Base-by-base conservation (phyloP, 202 grass and related monocot species). In the Hordeum pubiflorum region DNA sequence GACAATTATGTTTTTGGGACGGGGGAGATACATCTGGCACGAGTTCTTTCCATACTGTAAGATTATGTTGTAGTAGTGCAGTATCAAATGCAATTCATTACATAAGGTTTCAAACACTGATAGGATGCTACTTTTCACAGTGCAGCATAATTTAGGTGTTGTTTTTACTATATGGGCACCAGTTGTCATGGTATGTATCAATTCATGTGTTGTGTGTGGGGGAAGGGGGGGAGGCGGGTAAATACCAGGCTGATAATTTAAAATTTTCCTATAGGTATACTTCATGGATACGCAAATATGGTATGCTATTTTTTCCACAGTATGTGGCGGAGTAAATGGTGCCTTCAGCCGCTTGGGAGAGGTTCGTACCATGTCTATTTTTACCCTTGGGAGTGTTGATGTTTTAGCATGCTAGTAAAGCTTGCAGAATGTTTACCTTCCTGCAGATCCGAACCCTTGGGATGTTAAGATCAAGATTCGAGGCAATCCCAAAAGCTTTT, bases 261-360 rank as follows among this genome's bases (percentile, higher is more conserved):
- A 52, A 37, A 59, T 70, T 24, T 20, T 48, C 29, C 11, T 75
- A 63, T 81, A 98, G 95, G 95, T 99, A 44, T 99, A 99, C 76
- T 99, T 99, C 83, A 99, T 99, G 92, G 97, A 99, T 76, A 89
- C 97, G 13, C 96, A 95, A 90, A 99, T 99, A 93, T 99, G 96
- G 96, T 99, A 99, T 40, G 90, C 92, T 64, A 99, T 99, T 95
- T 99, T 99, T 85, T 99, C 92, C 54, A 99, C 96, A 26, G 87
- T 99, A 81, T 91, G 83, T 79, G 96, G 96, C 75, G 96, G 96
- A 84, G 87, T 95, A 43, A 89, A 82, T 74, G 96, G 96, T 59
- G 92, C 92, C 57, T 99, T 99, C 71, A 99, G 96, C 80, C 96
- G 76, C 83, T 71, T 99, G 86, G 96, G 96, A 83, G 96, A 99